Evolutionary conservation across 2,329 filamentous ascomycete genomes (phyloP).

Genomic region (Fusarium poae): DNA sequence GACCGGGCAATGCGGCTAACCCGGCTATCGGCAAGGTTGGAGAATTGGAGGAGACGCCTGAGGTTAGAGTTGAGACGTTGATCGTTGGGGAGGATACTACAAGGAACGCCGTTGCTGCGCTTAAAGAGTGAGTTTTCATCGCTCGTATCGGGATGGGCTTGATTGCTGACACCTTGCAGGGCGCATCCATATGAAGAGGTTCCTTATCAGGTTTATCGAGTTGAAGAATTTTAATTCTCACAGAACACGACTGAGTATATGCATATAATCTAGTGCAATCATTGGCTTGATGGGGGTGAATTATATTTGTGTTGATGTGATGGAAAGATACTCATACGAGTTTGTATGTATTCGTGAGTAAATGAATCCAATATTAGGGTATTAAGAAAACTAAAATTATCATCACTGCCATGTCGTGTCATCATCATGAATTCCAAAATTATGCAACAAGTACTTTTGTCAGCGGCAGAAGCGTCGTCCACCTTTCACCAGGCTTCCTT

Average conservation of each 20-base stretch:
- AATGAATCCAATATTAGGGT: conserved; percentile 2
- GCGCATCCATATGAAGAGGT: conserved; percentile 49
- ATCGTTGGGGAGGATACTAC: conserved; percentile 70
- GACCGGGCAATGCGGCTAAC: conserved; percentile 70
- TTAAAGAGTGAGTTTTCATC: conserved; percentile 70
- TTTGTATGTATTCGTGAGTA: background rate
- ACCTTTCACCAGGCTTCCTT: conserved; percentile 40
- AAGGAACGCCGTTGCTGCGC: conserved; percentile 68
- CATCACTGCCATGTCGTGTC: background rate
- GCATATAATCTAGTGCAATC: background rate
- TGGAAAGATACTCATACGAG: too few species aligned
- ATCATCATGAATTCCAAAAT: conserved; percentile 11
- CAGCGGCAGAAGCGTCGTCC: conserved; percentile 46
- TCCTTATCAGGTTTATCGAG: conserved; percentile 43
- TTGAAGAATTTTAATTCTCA: conserved; percentile 44
- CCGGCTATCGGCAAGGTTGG: conserved; percentile 72
- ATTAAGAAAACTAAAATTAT: conserved; percentile 7
- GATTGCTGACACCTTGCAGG: conserved; percentile 40
- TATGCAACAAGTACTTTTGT: conserved; percentile 47
- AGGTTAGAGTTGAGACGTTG: conserved; percentile 73
- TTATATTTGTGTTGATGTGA: too few species aligned
- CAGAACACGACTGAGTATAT: fast-evolving
- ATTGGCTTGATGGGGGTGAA: too few species aligned
- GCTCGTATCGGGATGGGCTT: too few species aligned
- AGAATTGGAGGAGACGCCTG: conserved; percentile 68